phyloP scores from a whole-genome alignment of 371 early-diverging fungal species.

The Funneliformis caledonium region DNA sequence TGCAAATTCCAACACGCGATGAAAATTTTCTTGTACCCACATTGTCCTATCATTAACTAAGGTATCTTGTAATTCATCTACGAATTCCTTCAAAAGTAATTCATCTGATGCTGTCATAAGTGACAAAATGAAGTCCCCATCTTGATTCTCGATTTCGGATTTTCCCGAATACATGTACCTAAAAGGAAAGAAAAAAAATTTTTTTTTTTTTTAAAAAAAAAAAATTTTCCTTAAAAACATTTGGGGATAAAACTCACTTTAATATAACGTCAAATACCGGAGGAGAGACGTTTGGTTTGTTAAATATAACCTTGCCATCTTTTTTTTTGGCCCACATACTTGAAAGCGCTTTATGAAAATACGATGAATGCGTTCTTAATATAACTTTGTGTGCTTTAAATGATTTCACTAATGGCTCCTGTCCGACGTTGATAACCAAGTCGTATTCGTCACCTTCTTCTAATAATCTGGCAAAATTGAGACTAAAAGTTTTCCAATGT shows the following conservation, averaged over 20 bases:
- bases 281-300: constrained; percentile 15
- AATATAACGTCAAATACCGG: constrained; percentile 27
- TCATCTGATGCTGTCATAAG: constrained; percentile 30
- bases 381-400: constrained; percentile 29
- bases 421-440: constrained; percentile 16
- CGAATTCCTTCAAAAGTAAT: constrained; percentile 15
- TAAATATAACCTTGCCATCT: background rate
- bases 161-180: constrained; percentile 34
- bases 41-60: constrained; percentile 4
- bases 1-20: constrained; percentile 17
- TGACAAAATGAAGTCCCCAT: constrained; percentile 12
- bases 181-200: background rate
- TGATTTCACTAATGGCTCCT: constrained; percentile 10
- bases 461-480: background rate
- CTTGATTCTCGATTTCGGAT: background rate
- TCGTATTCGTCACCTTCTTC: background rate
- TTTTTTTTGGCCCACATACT: constrained; percentile 15
- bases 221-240: background rate
- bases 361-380: background rate
- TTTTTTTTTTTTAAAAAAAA: background rate
- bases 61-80: constrained; percentile 30
- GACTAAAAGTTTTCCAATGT: background rate
- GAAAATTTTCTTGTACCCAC: constrained; percentile 33
- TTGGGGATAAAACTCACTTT: background rate
- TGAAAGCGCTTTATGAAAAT: constrained; percentile 23